Conservation (phyloP, 176 grass and related monocot species). For the Zoysia pacifica region DNA sequence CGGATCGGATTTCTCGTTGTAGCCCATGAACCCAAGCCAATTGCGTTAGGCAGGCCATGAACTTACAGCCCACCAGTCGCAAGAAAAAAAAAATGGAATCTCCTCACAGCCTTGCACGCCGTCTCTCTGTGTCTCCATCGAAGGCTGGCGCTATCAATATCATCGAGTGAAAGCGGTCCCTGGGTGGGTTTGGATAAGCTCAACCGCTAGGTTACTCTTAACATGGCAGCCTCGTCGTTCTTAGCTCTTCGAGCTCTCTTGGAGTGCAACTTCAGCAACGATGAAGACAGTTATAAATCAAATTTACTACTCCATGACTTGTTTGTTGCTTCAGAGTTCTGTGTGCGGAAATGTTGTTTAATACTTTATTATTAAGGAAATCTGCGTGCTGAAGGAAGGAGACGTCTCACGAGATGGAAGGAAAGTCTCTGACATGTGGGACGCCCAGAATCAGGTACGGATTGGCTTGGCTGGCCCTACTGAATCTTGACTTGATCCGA, state of each 20-base stretch:
- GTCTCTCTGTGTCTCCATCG: too few relatives aligned
- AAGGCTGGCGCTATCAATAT: not conserved
- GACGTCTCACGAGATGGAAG: too few relatives aligned
- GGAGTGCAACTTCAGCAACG: not conserved
- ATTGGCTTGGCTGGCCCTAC: not conserved
- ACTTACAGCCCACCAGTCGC: too few relatives aligned
- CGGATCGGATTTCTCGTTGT: too few relatives aligned
- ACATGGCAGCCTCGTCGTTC: not conserved
- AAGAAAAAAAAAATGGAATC: too few relatives aligned
- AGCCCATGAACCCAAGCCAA: too few relatives aligned
- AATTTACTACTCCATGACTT: too few relatives aligned
- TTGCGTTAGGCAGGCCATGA: too few relatives aligned
- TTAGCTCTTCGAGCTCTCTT: not conserved
- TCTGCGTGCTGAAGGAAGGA: not conserved
- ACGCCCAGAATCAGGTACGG: not conserved
- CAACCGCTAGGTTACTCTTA: not conserved
- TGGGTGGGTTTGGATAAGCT: conserved; percentile 6
- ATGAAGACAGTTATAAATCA: not conserved
- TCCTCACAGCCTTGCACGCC: too few relatives aligned
- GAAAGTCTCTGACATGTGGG: not conserved
- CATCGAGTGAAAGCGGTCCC: not conserved
- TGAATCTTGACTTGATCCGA: conserved; percentile 31
- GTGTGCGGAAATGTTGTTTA: not conserved
- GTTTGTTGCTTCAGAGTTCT: not conserved
- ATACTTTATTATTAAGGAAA: not conserved